Percentiles rank a stretch among this genome's conserved stretches.
Conservation (phyloP, 2,329 filamentous ascomycete genomes). For the Hymenoscyphus repandus region DNA sequence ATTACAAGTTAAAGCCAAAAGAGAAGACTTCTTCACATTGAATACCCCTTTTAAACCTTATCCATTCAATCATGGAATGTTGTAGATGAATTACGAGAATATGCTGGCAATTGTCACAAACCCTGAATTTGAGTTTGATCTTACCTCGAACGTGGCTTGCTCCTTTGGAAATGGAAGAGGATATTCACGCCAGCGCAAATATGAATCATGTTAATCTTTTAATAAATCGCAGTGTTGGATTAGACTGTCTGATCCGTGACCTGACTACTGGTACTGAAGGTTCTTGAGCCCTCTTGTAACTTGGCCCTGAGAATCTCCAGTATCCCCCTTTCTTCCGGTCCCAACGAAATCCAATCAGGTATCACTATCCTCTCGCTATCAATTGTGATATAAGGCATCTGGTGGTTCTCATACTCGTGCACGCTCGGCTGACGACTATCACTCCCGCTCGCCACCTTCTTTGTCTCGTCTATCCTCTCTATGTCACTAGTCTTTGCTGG, state of each 20-base stretch:
- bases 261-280: background rate
- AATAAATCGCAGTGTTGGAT: too few relatives aligned
- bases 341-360: background rate
- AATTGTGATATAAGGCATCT: background rate
- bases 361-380: background rate
- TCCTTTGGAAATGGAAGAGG: too few relatives aligned
- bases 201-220: too few relatives aligned
- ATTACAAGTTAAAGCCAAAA: too few relatives aligned
- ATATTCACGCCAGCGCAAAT: too few relatives aligned
- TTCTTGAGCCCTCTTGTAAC: background rate
- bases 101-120: too few relatives aligned
- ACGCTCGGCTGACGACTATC: background rate
- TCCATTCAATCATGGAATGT: too few relatives aligned
- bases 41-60: too few relatives aligned
- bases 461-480: background rate
- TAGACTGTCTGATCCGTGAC: conserved; percentile 6
- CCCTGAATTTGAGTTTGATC: too few relatives aligned
- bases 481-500: background rate
- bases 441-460: background rate
- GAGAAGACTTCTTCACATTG: too few relatives aligned
- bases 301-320: background rate
- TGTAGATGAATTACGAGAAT: too few relatives aligned
- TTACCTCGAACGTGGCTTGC: too few relatives aligned
- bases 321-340: background rate
- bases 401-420: background rate